phyloP scores from a whole-genome alignment of 2,329 filamentous ascomycete genomes.

The Pezicula radicicola region DNA sequence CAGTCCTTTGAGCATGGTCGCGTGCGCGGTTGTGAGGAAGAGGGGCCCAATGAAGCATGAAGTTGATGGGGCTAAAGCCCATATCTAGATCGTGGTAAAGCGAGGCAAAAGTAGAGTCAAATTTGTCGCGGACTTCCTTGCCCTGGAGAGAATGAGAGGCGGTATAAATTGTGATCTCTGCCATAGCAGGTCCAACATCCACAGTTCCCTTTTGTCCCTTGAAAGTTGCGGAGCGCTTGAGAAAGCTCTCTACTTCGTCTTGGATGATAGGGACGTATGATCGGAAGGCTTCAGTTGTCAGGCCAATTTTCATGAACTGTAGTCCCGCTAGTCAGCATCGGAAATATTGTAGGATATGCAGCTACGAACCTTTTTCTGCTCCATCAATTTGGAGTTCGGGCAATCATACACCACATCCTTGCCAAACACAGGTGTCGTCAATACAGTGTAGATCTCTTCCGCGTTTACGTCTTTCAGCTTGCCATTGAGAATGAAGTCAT shows the following conservation, averaged over 20 bases:
- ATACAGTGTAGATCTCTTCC: slow-evolving; percentile 82
- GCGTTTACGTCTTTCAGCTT: slow-evolving; percentile 88
- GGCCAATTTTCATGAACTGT: slow-evolving; percentile 77
- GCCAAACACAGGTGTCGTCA: slow-evolving; percentile 73
- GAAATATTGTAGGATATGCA: neutral
- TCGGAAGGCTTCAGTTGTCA: slow-evolving; percentile 71
- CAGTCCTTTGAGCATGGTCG: slow-evolving; percentile 74
- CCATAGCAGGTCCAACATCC: slow-evolving; percentile 73
- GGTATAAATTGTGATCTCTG: slow-evolving; percentile 87
- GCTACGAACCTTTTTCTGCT: slow-evolving; percentile 79
- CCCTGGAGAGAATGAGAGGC: slow-evolving; percentile 84
- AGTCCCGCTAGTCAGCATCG: slow-evolving; percentile 4
- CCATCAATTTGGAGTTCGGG: slow-evolving; percentile 89
- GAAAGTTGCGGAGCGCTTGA: slow-evolving; percentile 65
- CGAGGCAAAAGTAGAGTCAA: slow-evolving; percentile 76
- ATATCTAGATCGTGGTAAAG: slow-evolving; percentile 88
- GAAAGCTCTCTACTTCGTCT: slow-evolving; percentile 69
- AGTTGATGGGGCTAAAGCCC: slow-evolving; percentile 87
- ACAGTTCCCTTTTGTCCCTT: slow-evolving; percentile 65
- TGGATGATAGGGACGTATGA: slow-evolving; percentile 77
- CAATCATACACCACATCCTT: slow-evolving; percentile 88
- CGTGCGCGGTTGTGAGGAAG: slow-evolving; percentile 84
- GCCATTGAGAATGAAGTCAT: slow-evolving; percentile 89
- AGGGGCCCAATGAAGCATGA: slow-evolving; percentile 84
- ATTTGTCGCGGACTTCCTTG: slow-evolving; percentile 74